These are phyloP conservation scores for Prunus kanzakura DNA, from an alignment of 306 rosid species.

Conservation along the genomic window DNA sequence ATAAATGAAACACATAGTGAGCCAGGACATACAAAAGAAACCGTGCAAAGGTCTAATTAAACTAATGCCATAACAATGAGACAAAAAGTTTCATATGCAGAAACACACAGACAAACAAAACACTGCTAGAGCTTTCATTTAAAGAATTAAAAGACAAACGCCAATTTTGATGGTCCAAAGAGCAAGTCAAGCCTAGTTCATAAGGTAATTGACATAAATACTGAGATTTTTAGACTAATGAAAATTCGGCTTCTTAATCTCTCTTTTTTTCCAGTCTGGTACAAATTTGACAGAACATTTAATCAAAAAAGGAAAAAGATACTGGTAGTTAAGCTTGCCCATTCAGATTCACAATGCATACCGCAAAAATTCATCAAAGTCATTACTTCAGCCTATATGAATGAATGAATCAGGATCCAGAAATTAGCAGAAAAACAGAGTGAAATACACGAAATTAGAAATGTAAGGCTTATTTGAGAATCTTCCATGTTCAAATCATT, in stretches of 20 bases:
- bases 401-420: too few species aligned
- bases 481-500: background rate
- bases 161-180: background rate
- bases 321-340: background rate
- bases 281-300: background rate
- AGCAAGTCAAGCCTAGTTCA: background rate
- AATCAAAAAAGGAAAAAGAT: background rate
- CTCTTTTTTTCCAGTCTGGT: background rate
- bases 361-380: background rate
- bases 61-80: background rate
- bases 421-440: background rate
- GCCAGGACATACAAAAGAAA: background rate
- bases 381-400: background rate
- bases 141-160: background rate
- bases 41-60: background rate
- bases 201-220: background rate
- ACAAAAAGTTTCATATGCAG: background rate
- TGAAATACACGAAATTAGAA: background rate
- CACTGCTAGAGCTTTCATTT: background rate
- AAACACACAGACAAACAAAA: background rate
- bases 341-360: background rate
- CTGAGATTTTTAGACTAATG: background rate
- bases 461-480: background rate
- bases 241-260: background rate
- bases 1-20: background rate